A percentile compares a stretch with the other conserved stretches of the same genome.
phyloP scores from a whole-genome alignment of 257 asterid genomes.

The Agastache rugosa region DNA sequence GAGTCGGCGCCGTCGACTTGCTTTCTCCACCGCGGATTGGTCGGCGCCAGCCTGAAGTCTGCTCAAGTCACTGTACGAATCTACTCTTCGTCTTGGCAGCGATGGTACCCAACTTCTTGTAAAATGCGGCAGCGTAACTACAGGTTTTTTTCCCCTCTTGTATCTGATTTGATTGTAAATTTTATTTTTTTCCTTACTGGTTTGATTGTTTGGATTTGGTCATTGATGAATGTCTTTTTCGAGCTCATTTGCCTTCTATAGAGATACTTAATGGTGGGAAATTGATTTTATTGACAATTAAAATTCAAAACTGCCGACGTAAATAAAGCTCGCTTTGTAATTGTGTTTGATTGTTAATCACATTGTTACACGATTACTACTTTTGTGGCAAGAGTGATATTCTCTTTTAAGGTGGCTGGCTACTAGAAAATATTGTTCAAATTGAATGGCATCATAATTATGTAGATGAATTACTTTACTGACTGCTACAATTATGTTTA shows the following conservation, averaged over 20 bases:
- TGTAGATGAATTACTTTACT: background rate
- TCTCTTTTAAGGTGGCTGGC: background rate
- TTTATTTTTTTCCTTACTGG: background rate
- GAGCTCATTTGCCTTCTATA: background rate
- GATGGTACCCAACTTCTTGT: slow-evolving; percentile 60
- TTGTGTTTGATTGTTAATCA: slow-evolving; percentile 4
- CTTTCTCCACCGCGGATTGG: slow-evolving; percentile 55
- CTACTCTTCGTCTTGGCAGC: slow-evolving; percentile 50
- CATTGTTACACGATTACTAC: background rate
- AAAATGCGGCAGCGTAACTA: slow-evolving; percentile 72
- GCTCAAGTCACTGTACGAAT: slow-evolving; percentile 46
- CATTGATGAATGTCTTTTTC: slow-evolving; percentile 7
- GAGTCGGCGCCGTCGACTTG: slow-evolving; percentile 66
- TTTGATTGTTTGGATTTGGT: background rate
- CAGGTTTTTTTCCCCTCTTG: slow-evolving; percentile 50
- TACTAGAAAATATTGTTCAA: background rate
- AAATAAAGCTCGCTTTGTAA: slow-evolving; percentile 10
- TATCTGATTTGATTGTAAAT: background rate
- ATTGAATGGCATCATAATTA: background rate
- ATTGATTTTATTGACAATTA: slow-evolving; percentile 21
- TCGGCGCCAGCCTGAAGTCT: slow-evolving; percentile 41
- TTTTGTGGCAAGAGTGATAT: background rate
- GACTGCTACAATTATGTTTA: background rate
- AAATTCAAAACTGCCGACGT: slow-evolving; percentile 16
- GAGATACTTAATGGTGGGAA: background rate